Conservation (phyloP, 345 rosid species). For the Rhizophora apiculata region DNA sequence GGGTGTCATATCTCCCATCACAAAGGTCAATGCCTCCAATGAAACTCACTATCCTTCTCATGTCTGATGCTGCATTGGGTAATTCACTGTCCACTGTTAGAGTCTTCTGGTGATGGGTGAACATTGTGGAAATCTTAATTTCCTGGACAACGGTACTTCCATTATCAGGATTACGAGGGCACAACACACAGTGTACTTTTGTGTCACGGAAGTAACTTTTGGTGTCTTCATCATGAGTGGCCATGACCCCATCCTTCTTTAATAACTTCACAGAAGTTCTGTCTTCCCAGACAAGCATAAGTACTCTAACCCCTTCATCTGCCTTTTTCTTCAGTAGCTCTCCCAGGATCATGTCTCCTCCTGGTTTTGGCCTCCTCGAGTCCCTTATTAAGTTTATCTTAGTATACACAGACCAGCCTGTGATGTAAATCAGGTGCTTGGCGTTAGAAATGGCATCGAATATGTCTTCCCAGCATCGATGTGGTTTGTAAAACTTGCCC, state of each 20-base stretch:
- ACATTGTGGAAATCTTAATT: slow-evolving; percentile 41
- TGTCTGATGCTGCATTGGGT: slow-evolving; percentile 15
- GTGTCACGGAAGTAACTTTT: slow-evolving; percentile 36
- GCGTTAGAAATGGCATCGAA: slow-evolving; percentile 46
- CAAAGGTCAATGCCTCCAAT: slow-evolving; percentile 60
- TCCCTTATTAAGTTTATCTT: slow-evolving; percentile 45
- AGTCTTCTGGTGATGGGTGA: slow-evolving; percentile 59
- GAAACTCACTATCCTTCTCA: slow-evolving; percentile 46
- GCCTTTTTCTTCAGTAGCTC: slow-evolving; percentile 54
- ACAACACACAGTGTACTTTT: slow-evolving; percentile 45
- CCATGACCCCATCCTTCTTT: slow-evolving; percentile 54
- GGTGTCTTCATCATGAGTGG: slow-evolving; percentile 57
- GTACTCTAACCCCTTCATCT: slow-evolving; percentile 42
- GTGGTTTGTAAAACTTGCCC: slow-evolving; percentile 33
- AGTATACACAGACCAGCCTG: slow-evolving; percentile 54
- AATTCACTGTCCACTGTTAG: slow-evolving; percentile 39
- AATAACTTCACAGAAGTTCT: slow-evolving; percentile 45
- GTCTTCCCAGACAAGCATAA: slow-evolving; percentile 68
- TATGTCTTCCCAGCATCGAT: slow-evolving; percentile 53
- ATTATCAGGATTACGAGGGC: slow-evolving; percentile 50
- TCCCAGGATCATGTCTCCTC: slow-evolving; percentile 41
- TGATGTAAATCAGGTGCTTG: slow-evolving; percentile 47
- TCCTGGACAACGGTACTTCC: slow-evolving; percentile 38
- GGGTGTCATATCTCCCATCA: slow-evolving; percentile 56
- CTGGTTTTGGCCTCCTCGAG: slow-evolving; percentile 27